Evolutionary conservation across 78 protist genomes (phyloP), one percentile per base, ranked within the genome.

Genomic region (Cavenderia fasciculata): DNA sequence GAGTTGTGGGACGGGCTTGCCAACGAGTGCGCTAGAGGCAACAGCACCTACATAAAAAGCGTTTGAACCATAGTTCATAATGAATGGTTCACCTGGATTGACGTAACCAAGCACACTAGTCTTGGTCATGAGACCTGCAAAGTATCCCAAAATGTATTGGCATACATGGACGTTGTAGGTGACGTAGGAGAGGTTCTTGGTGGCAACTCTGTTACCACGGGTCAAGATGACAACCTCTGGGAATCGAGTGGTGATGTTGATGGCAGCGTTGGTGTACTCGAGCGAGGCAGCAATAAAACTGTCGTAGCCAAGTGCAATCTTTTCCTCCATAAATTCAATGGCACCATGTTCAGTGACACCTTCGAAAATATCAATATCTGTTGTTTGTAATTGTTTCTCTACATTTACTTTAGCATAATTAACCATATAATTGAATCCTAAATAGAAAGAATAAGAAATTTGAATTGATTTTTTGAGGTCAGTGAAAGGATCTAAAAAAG

Each of bases 21-120:
- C 38, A 12, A 18, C 54, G 54, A 12, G 27, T 19, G 59, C 18
- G 31, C 38, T 77, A 0, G 87, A 56, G 25, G 46, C 34, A 21
- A 18, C 18, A 6, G 87, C 87, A 49, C 87, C 87, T 4, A 77
- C 47, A 49, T 54, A 77, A 7, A 62, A 47, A 8, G 74, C 46
- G 62, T 77, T 77, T 8, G 54, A 72, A 36, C 38, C 38, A 47
- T 63, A 77, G 46, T 62, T 62, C 65, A 62, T 19, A 44, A 31
- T 38, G 41, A 62, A 27, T 44, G 70, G 40, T 11, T 23, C 10
- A 23, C 87, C 87, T 11, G 87, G 87, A 0, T 72, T 40, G 21
- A 77, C 87, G 44, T 59, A 77, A 23, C 87, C 87, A 63, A 77
- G 41, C 2, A 12, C n/a, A 27, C 49, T 52, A 25, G 87, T 77